Conservation (phyloP, 1,284 basidiomycete species). For the Trametes versicolor region DNA sequence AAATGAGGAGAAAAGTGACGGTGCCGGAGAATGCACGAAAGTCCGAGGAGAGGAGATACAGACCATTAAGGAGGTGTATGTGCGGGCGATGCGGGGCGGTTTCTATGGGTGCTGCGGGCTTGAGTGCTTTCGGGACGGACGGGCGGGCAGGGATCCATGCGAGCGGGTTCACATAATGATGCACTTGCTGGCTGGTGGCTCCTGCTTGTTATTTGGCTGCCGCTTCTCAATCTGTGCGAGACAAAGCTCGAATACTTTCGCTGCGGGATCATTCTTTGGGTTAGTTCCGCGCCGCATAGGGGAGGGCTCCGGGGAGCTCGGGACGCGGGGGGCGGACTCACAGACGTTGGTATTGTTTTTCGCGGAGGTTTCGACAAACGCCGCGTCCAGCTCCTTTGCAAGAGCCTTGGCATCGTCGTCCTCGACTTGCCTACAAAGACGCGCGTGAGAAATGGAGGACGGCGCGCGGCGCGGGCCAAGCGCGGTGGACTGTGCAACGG, state of each 20-base stretch:
- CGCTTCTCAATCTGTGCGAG: slow-evolving; percentile 88
- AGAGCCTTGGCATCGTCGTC: slow-evolving; percentile 80
- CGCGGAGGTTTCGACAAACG: slow-evolving; percentile 91
- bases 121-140: slow-evolving; percentile 21
- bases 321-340: slow-evolving; percentile 54
- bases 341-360: slow-evolving; percentile 91
- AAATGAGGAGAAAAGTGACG: slow-evolving; percentile 16
- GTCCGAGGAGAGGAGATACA: slow-evolving; percentile 17
- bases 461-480: slow-evolving; percentile 30
- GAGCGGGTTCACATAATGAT: slow-evolving; percentile 68
- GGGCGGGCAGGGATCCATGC: slow-evolving; percentile 21
- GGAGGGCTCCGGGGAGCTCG: slow-evolving; percentile 11
- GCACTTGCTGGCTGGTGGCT: slow-evolving; percentile 68
- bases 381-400: slow-evolving; percentile 77
- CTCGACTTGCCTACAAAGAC: slow-evolving; percentile 78
- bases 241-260: slow-evolving; percentile 89
- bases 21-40: slow-evolving; percentile 18
- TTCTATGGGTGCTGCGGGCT: slow-evolving; percentile 32
- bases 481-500: slow-evolving; percentile 14
- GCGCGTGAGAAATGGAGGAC: slow-evolving; percentile 40
- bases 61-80: slow-evolving; percentile 38
- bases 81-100: slow-evolving; percentile 30
- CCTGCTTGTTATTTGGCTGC: slow-evolving; percentile 65
- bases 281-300: slow-evolving; percentile 21
- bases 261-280: slow-evolving; percentile 50